A percentile compares a stretch with the other conserved stretches of the same genome.
These are phyloP conservation scores for Trichocladium uniseriatum DNA, from an alignment of 495 filamentous ascomycete genomes.

Conservation along the genomic window DNA sequence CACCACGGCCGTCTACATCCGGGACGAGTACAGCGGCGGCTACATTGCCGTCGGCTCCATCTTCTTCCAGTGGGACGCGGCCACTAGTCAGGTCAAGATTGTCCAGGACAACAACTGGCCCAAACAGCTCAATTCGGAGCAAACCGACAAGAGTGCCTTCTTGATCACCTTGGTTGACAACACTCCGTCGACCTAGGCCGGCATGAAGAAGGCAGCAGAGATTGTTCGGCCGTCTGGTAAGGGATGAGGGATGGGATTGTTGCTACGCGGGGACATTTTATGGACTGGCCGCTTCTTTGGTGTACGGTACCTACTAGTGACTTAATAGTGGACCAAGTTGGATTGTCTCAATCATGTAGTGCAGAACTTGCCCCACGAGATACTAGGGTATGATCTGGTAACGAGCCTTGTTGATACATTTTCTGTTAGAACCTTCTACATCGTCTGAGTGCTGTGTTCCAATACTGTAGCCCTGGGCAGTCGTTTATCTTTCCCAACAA, in stretches of 20 bases:
- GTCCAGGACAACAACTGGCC: conserved; percentile 6
- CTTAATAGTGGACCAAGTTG: no score
- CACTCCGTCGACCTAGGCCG: conserved; percentile 1
- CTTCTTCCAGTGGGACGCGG: conserved; percentile 4
- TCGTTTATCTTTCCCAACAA: no score
- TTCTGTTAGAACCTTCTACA: no score
- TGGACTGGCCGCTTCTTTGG: no score
- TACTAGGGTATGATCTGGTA: no score
- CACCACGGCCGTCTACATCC: conserved; percentile 3
- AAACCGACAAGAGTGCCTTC: background rate
- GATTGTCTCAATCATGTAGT: no score
- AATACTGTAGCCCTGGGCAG: no score
- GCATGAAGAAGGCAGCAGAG: background rate
- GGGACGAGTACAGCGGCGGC: background rate
- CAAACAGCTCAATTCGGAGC: conserved; percentile 1
- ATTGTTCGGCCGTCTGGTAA: background rate
- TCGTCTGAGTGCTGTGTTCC: no score
- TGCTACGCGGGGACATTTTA: no score
- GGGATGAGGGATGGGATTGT: background rate
- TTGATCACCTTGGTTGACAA: conserved; percentile 5
- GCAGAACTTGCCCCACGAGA: no score
- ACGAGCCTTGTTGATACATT: no score
- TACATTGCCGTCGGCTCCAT: conserved; percentile 1
- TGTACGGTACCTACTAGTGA: no score
- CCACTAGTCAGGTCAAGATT: background rate